Evolutionary conservation across 768 basidiomycete species (phyloP).

Genomic region (Hygrocybe coccinea): DNA sequence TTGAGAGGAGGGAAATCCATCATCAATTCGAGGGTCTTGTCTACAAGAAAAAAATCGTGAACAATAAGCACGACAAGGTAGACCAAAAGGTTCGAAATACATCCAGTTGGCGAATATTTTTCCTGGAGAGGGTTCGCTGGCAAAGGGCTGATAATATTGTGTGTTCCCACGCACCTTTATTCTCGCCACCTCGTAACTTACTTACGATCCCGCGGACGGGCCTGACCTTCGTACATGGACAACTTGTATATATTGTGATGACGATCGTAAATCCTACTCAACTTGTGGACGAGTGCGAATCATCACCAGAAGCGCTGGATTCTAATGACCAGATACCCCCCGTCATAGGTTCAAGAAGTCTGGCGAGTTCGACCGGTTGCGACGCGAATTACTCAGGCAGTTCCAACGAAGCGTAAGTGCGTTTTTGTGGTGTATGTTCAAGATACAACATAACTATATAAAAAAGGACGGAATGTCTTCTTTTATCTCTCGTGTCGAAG

Average conservation of each 20-base stretch:
- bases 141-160: background rate
- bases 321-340: constrained; percentile 4
- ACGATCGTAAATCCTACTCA: constrained; percentile 53
- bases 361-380: constrained; percentile 70
- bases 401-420: constrained; percentile 58
- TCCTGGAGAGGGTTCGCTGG: too few species aligned
- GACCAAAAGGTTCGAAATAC: background rate
- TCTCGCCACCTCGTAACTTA: too few species aligned
- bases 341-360: constrained; percentile 66
- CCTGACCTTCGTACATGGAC: too few species aligned
- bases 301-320: background rate
- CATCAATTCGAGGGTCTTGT: constrained; percentile 28
- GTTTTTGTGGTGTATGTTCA: background rate
- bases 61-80: background rate
- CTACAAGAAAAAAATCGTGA: background rate
- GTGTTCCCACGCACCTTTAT: background rate
- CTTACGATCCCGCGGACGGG: too few species aligned
- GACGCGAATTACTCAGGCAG: constrained; percentile 57
- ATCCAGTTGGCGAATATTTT: background rate
- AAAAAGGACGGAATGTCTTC: constrained; percentile 47
- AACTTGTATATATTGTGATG: constrained; percentile 26
- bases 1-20: constrained; percentile 63
- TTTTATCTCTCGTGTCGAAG: constrained; percentile 56
- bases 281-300: constrained; percentile 59
- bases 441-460: background rate